A percentile compares a stretch with the other conserved stretches of the same genome.
phyloP scores from a whole-genome alignment of 345 rosid species.

The Aquilaria yunnanensis region DNA sequence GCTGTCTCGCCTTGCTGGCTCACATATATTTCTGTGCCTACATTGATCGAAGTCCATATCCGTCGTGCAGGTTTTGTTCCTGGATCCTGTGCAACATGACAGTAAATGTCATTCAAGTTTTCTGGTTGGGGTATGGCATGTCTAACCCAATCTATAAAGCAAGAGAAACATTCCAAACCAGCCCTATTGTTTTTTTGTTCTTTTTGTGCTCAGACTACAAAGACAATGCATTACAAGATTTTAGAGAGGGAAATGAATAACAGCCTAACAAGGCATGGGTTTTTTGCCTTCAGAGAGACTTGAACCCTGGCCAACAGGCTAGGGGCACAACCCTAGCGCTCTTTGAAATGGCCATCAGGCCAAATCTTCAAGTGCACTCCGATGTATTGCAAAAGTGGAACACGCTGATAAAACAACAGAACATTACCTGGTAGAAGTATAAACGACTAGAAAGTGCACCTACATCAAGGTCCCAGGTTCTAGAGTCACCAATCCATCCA shows the following conservation, averaged over 20 bases:
- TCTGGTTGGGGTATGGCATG: too few relatives aligned
- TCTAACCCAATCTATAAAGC: background rate
- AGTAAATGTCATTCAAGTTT: background rate
- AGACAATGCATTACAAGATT: background rate
- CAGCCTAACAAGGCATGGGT: too few relatives aligned
- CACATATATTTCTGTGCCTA: conserved; percentile 47
- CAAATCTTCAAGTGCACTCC: background rate
- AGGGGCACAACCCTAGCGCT: too few relatives aligned
- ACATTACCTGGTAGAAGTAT: conserved; percentile 42
- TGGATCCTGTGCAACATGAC: conserved; percentile 28
- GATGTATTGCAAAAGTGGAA: background rate
- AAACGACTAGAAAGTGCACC: conserved; percentile 43
- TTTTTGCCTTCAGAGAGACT: background rate
- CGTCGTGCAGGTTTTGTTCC: conserved; percentile 41
- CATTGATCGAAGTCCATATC: conserved; percentile 36
- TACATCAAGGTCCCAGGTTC: conserved; percentile 43
- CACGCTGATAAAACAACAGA: background rate
- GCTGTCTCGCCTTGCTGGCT: conserved; percentile 33
- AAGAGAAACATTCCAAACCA: background rate
- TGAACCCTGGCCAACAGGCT: too few relatives aligned
- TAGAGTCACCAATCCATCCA: conserved; percentile 40
- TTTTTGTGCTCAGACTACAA: too few relatives aligned
- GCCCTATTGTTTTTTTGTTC: too few relatives aligned
- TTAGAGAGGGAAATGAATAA: background rate
- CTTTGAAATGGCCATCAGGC: background rate